phyloP scores from a whole-genome alignment of 2,329 filamentous ascomycete genomes.

The Aaosphaeria arxii region DNA sequence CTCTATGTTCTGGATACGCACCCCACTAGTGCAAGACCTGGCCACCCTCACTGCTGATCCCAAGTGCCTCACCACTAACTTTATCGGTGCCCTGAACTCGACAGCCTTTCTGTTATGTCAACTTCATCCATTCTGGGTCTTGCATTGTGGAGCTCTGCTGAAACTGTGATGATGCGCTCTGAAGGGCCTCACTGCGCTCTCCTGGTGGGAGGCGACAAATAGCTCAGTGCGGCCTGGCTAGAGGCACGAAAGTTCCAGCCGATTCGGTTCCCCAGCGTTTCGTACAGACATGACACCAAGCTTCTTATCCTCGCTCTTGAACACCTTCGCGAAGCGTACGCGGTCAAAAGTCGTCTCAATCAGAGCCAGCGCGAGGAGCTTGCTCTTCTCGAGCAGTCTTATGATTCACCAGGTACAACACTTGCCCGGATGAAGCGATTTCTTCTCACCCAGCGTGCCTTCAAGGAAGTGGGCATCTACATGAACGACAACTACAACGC shows the following conservation, averaged over 20 bases:
- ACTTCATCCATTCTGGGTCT: no score
- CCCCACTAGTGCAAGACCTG: no score
- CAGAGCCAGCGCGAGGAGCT: constrained; percentile 97
- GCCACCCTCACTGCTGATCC: no score
- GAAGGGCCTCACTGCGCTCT: no score
- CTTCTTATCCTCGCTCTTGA: constrained; percentile 95
- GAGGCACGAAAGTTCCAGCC: constrained; percentile 98
- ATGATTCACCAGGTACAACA: constrained; percentile 95
- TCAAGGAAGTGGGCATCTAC: constrained; percentile 99
- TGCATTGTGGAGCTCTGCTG: no score
- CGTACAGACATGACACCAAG: constrained; percentile 99
- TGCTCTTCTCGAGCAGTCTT: constrained; percentile 95
- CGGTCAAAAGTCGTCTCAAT: constrained; percentile 93
- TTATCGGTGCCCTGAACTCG: no score
- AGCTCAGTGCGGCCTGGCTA: constrained; percentile 59
- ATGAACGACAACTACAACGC: constrained; percentile 99
- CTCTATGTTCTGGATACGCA: no score
- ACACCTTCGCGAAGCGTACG: constrained; percentile 90
- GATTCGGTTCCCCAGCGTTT: constrained; percentile 97
- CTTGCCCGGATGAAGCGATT: constrained; percentile 96
- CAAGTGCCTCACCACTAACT: no score
- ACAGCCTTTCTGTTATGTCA: no score
- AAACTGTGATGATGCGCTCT: no score
- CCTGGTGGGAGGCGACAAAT: no score
- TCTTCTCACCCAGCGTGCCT: constrained; percentile 91